A percentile compares a stretch with the other conserved stretches of the same genome.
These are phyloP conservation scores for Phytophthora idaei DNA, from an alignment of 352 stramenopile genomes.

Conservation along the genomic window DNA sequence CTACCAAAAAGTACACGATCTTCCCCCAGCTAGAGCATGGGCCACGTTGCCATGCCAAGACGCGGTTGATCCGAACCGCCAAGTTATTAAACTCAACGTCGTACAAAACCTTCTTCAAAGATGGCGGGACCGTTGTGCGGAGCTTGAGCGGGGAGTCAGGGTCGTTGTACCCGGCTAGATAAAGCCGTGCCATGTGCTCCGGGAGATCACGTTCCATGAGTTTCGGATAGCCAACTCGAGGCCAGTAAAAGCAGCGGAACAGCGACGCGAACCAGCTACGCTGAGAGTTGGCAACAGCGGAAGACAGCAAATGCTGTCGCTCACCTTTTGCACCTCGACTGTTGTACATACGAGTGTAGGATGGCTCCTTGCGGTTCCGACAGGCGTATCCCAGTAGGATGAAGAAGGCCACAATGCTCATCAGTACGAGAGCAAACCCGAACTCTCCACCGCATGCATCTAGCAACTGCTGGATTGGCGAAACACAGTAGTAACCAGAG, in stretches of 20 bases:
- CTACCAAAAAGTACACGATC: constrained; percentile 62
- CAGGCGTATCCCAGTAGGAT: constrained; percentile 78
- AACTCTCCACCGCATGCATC: constrained; percentile 79
- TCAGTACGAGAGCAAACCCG: constrained; percentile 67
- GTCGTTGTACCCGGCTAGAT: constrained; percentile 72
- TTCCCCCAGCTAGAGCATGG: constrained; percentile 61
- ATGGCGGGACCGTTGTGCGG: constrained; percentile 56
- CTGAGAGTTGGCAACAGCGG: constrained; percentile 60
- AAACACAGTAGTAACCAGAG: constrained; percentile 73
- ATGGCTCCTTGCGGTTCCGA: constrained; percentile 70
- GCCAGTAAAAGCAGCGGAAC: constrained; percentile 76
- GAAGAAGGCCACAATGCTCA: constrained; percentile 72
- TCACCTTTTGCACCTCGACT: constrained; percentile 54
- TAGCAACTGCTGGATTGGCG: constrained; percentile 75
- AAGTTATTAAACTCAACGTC: constrained; percentile 69
- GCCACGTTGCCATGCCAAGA: constrained; percentile 54
- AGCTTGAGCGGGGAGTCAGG: constrained; percentile 64
- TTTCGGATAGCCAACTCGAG: constrained; percentile 77
- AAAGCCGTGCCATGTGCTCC: constrained; percentile 83
- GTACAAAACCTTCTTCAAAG: constrained; percentile 72
- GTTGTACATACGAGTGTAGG: constrained; percentile 61
- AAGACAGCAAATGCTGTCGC: constrained; percentile 68
- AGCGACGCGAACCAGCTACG: constrained; percentile 60
- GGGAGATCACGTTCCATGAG: constrained; percentile 78
- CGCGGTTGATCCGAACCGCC: constrained; percentile 70